Evolutionary conservation across 2,329 filamentous ascomycete genomes (phyloP), one percentile per base, ranked within the genome.

Genomic region (Penicillium sp.): DNA sequence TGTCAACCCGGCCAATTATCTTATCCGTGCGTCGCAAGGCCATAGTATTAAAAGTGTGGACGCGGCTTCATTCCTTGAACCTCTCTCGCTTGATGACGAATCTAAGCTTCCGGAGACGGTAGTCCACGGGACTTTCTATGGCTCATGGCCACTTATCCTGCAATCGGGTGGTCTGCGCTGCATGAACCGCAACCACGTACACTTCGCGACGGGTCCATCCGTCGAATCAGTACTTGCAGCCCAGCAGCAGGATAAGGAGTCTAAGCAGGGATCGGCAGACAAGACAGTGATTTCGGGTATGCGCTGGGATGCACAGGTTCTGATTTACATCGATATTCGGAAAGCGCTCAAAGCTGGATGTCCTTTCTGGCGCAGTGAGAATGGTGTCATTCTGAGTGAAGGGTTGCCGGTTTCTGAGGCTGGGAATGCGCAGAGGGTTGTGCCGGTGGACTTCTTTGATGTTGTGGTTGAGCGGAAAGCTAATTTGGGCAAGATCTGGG

Each of bases 11-110:
- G 73, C 81, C 0, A 81, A 89, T 72, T 97, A 87, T 78, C 81
- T 95, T 29, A 97, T 99, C 75, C 91, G 94, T 67, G 94, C 94
- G 26, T 96, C 95, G 69, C 94, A 97, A 77, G 94, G 94, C 52
- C 94, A 97, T 78, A 91, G 85, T 66, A 89, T 99, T 69, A 85
- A 86, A 67, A 77, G 86, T 6, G 65, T 87, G 33, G 87, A 90
- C 26, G 85, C 85, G n/a, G 84, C 87, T 45, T 82, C 82, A 0
- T 81, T 95, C 2, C 83, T 96, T 3, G 82, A 80, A 20, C 86
- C 87, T 6, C 79, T 97, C 54, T 86, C 85, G 1, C 69, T 84
- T 1, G 81, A 82, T 70, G 6, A 81, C 67, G 23, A 84, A 26
- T 54, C 60, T 11, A 64, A 67, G 44, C 60, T 92, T 1, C 90